phyloP scores from a whole-genome alignment of 2,329 filamentous ascomycete genomes.

The Thielaviopsis musarum region DNA sequence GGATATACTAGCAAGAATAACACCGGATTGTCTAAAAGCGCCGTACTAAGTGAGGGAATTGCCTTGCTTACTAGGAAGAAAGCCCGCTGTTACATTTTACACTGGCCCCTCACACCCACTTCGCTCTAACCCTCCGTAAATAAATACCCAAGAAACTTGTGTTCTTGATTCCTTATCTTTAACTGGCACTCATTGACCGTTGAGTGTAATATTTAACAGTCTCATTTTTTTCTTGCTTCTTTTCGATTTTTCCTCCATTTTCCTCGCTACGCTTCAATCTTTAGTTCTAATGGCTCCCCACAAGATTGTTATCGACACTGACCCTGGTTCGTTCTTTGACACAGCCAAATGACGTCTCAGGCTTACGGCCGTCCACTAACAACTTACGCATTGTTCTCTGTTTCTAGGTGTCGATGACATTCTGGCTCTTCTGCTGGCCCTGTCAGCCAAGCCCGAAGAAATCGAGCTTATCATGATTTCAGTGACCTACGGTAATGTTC shows the following conservation, averaged over 20 bases:
- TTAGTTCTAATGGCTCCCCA: conserved; percentile 40
- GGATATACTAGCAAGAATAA: background rate
- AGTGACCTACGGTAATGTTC: conserved; percentile 85
- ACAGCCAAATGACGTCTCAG: background rate
- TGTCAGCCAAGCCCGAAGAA: conserved; percentile 67
- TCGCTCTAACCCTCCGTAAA: background rate
- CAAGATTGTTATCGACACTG: conserved; percentile 89
- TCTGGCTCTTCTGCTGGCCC: conserved; percentile 70
- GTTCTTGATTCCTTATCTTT: background rate
- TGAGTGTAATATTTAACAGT: background rate
- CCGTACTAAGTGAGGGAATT: background rate
- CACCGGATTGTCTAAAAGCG: background rate
- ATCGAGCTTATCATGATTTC: conserved; percentile 75
- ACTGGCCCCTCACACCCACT: background rate
- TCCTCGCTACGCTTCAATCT: background rate
- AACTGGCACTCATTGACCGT: background rate
- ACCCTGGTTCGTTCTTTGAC: conserved; percentile 46
- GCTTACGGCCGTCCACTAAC: background rate
- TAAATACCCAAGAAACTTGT: background rate
- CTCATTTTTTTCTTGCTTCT: background rate
- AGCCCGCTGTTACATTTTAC: background rate
- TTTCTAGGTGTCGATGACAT: conserved; percentile 69
- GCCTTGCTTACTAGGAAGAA: background rate
- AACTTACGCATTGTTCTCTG: background rate
- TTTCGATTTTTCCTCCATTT: background rate